phyloP scores from a whole-genome alignment of 2,329 filamentous ascomycete species.

The Cladophialophora bantiana region DNA sequence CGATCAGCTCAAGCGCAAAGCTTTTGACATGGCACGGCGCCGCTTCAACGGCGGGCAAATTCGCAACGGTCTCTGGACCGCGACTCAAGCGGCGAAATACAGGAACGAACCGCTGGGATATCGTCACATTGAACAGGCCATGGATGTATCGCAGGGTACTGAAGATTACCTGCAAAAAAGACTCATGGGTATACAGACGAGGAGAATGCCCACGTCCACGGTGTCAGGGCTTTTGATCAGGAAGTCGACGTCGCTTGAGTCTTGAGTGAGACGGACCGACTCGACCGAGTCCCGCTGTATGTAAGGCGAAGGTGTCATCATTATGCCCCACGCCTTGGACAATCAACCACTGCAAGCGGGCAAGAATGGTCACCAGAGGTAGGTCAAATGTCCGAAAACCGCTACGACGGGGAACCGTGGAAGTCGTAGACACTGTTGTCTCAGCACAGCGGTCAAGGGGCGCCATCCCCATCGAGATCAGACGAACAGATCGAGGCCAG shows the following conservation, averaged over 20 bases:
- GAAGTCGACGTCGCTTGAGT: background rate
- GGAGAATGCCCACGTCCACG: background rate
- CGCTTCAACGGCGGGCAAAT: conserved; percentile 6
- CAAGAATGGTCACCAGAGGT: too few relatives aligned
- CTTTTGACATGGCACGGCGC: background rate
- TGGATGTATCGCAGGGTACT: background rate
- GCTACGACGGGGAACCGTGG: too few relatives aligned
- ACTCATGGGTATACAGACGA: background rate
- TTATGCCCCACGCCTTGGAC: too few relatives aligned
- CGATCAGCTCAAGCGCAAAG: background rate
- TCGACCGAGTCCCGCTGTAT: too few relatives aligned
- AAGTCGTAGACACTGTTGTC: too few relatives aligned
- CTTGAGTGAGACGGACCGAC: too few relatives aligned
- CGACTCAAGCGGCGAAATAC: background rate
- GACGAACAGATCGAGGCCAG: too few relatives aligned
- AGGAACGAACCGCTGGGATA: conserved; percentile 2
- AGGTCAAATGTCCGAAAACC: too few relatives aligned
- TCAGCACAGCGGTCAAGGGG: too few relatives aligned
- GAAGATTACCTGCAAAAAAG: background rate
- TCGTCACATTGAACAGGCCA: background rate
- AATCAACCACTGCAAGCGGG: too few relatives aligned
- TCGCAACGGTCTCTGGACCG: background rate
- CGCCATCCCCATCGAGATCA: too few relatives aligned
- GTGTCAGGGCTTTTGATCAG: background rate
- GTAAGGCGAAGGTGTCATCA: too few relatives aligned